Base-by-base conservation (phyloP, 371 early-diverging fungal genomes). In the Entomophthora muscae region DNA sequence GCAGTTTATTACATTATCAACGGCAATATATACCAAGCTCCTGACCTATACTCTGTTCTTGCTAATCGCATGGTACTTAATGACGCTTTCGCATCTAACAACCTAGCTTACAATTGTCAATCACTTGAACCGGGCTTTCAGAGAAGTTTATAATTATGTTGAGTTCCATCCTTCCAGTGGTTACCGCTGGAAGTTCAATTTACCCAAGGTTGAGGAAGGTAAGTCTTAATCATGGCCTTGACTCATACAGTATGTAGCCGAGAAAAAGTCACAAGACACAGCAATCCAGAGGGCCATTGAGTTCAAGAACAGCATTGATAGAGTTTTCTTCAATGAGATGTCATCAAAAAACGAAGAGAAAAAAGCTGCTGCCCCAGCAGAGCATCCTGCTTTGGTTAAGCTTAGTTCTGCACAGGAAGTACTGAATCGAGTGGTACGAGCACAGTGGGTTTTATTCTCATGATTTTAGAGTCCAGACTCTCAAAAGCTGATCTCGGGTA, bases 1-100 rank as follows among this genome's bases (percentile, higher is more conserved):
- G 83, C 88, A 5, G 82, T 84, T 0, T 95, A 93, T 70, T 93
- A 93, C 69, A 83, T 96, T 28, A 73, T 84, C 61, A 86, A 93
- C 32, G 91, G 91, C 0, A 90, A 90, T 53, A 85, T 95, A n/a
- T 95, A 89, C 68, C 93, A 93, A 72, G 80, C 93, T 52, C 96
- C 96, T 1, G 83, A 88, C 12, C 74, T 93, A 17, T 80, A 85
- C 62, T 83, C 89, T 0, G 75, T 96, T 2, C 71, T 94, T 17
- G 82, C 89, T 1, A 88, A 86, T 61, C 77, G 95, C 1, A 69
- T 92, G 68, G 91, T 91, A 81, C 69, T 59, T 13, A 55, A 59
- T 26, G 57, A 42, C 30, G 32, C 10, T 33, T 33, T 32, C 26
- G 23, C 3, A 27, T 29, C 23, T 30, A 10, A 22, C 13, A 21